These are phyloP conservation scores for Cladosporium sp. DNA, from an alignment of 2,329 filamentous ascomycete species.

Conservation along the genomic window DNA sequence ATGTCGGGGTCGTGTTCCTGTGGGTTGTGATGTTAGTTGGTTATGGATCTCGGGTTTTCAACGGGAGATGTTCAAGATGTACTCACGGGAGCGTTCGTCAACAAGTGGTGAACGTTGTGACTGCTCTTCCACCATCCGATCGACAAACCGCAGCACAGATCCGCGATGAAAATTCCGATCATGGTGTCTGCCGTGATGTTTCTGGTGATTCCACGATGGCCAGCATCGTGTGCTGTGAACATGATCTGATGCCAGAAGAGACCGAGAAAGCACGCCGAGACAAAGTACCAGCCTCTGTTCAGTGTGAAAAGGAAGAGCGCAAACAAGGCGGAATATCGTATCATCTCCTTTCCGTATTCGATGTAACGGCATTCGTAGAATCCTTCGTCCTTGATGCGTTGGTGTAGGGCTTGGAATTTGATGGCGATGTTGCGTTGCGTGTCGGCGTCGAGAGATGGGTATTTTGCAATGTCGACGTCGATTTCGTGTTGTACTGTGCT, in stretches of 20 bases:
- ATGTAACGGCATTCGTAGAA: slow-evolving; percentile 56
- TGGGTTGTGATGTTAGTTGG: slow-evolving; percentile 15
- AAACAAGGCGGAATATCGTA: slow-evolving; percentile 53
- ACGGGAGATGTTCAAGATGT: too few species aligned
- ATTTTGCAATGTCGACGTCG: slow-evolving; percentile 31
- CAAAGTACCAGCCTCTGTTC: slow-evolving; percentile 50
- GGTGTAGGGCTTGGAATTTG: slow-evolving; percentile 55
- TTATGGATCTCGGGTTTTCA: too few species aligned
- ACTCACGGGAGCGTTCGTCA: slow-evolving; percentile 56
- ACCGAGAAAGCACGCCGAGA: slow-evolving; percentile 56
- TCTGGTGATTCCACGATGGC: slow-evolving; percentile 58
- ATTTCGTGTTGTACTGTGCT: slow-evolving; percentile 35
- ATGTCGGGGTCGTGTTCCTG: slow-evolving; percentile 39
- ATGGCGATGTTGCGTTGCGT: slow-evolving; percentile 52
- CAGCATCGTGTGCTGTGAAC: slow-evolving; percentile 63
- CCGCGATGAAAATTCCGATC: slow-evolving; percentile 59
- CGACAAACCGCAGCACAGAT: slow-evolving; percentile 61
- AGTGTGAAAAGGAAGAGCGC: slow-evolving; percentile 44
- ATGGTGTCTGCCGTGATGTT: slow-evolving; percentile 55
- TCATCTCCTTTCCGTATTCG: slow-evolving; percentile 56
- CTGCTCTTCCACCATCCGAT: slow-evolving; percentile 66
- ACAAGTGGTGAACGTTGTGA: slow-evolving; percentile 63
- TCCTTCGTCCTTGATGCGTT: slow-evolving; percentile 50
- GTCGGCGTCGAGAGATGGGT: slow-evolving; percentile 51
- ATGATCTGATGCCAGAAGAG: slow-evolving; percentile 65